A percentile compares a stretch with the other conserved stretches of the same genome.
Evolutionary conservation across 768 basidiomycete species (phyloP).

Genomic region (Lactarius evosmus): DNA sequence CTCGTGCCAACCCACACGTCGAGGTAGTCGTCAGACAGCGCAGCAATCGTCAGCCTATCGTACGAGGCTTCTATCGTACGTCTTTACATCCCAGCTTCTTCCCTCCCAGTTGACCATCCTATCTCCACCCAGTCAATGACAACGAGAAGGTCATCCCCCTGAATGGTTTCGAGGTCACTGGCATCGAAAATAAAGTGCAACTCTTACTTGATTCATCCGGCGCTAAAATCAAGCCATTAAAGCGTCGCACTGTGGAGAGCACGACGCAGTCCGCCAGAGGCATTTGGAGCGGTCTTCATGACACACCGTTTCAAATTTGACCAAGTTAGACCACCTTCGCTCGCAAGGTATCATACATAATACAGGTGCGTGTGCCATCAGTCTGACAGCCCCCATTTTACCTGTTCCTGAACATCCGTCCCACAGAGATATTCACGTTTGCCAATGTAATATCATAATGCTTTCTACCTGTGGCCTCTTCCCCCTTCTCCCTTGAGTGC

Average conservation of each 20-base stretch:
- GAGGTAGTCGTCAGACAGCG: slow-evolving; percentile 81
- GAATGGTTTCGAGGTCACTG: slow-evolving; percentile 68
- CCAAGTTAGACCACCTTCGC: not conserved
- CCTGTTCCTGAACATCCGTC: not conserved
- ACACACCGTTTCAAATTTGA: slow-evolving; percentile 58
- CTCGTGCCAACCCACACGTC: slow-evolving; percentile 73
- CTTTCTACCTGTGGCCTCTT: not conserved
- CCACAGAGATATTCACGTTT: slow-evolving; percentile 3
- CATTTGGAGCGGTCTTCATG: slow-evolving; percentile 87
- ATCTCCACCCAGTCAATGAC: slow-evolving; percentile 61
- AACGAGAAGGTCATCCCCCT: slow-evolving; percentile 86
- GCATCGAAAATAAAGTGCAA: slow-evolving; percentile 73
- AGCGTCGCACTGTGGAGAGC: slow-evolving; percentile 70
- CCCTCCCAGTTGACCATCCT: slow-evolving; percentile 11
- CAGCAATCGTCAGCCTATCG: slow-evolving; percentile 71
- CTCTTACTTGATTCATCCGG: slow-evolving; percentile 86
- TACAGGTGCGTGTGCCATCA: slow-evolving; percentile 10
- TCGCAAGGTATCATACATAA: slow-evolving; percentile 9
- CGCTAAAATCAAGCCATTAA: slow-evolving; percentile 77
- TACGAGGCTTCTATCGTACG: slow-evolving; percentile 80
- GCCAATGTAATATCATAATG: slow-evolving; percentile 1
- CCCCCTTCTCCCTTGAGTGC: not conserved
- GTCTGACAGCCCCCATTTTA: not conserved
- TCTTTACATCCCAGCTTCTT: slow-evolving; percentile 16
- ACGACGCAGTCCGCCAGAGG: slow-evolving; percentile 78